Conservation (phyloP, 2,329 filamentous ascomycete genomes). For the Botrytis deweyae region DNA sequence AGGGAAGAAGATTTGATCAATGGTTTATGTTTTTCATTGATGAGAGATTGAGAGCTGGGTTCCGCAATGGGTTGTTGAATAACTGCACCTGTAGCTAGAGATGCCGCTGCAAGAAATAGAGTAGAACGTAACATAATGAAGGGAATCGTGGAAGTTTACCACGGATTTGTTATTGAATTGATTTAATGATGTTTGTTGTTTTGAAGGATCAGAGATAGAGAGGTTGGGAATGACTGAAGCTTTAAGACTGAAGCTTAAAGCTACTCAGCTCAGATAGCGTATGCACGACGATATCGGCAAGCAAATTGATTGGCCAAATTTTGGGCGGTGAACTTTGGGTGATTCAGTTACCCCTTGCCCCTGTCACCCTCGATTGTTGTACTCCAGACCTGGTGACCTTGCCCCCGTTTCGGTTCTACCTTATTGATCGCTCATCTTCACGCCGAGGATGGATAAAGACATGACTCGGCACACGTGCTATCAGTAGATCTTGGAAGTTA, state of each 20-base stretch:
- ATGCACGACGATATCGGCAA: constrained; percentile 14
- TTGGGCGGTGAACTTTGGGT: background rate
- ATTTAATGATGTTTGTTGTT: background rate
- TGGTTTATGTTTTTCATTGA: constrained; percentile 27
- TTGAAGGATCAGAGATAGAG: constrained; percentile 1
- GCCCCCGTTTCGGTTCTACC: background rate
- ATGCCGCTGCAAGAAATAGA: constrained; percentile 17
- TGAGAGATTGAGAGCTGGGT: constrained; percentile 27
- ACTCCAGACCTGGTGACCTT: background rate
- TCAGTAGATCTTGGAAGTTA: background rate
- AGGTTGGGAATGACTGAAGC: constrained; percentile 11
- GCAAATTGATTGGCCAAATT: background rate
- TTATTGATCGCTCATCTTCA: background rate
- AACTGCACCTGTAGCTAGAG: constrained; percentile 24
- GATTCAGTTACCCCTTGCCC: background rate
- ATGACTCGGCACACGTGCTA: constrained; percentile 9
- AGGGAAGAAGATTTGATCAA: constrained; percentile 53
- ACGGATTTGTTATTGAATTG: background rate
- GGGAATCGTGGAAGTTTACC: background rate
- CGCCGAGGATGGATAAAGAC: background rate
- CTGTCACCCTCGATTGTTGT: constrained; percentile 2
- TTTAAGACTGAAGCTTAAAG: constrained; percentile 1
- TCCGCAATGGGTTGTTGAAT: constrained; percentile 30
- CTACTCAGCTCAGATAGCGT: background rate
- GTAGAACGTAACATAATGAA: constrained; percentile 20